Evolutionary conservation across 805 yeast species (phyloP).

Genomic region (Lipomyces spencermartinsiae): DNA sequence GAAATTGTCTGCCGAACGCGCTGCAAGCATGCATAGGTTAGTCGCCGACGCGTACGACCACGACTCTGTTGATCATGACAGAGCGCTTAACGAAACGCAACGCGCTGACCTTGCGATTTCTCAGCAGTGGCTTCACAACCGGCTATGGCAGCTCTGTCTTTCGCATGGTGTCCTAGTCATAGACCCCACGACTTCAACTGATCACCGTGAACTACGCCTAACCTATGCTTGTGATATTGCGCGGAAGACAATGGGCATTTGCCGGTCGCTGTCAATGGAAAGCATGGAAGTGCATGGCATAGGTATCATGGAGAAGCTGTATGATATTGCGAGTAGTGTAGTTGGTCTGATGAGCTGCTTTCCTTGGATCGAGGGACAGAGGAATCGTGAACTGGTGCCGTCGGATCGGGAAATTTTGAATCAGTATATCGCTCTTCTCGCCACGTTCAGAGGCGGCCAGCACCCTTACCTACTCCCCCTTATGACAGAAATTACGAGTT

Average conservation of each 20-base stretch:
- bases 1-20: constrained; percentile 12
- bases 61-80: background rate
- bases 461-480: constrained; percentile 25
- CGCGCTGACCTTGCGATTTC: constrained; percentile 18
- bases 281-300: constrained; percentile 27
- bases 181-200: background rate
- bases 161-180: constrained; percentile 13
- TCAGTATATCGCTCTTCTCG: constrained; percentile 17
- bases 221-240: constrained; percentile 20
- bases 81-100: constrained; percentile 9
- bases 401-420: constrained; percentile 15
- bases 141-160: constrained; percentile 24
- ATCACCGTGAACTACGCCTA: constrained; percentile 8
- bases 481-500: constrained; percentile 10
- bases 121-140: constrained; percentile 26
- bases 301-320: constrained; percentile 28
- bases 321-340: constrained; percentile 20
- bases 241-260: constrained; percentile 9
- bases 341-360: constrained; percentile 5
- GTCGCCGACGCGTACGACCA: constrained; percentile 5
- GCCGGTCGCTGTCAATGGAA: constrained; percentile 13
- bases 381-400: background rate
- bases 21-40: constrained; percentile 2
- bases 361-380: constrained; percentile 6
- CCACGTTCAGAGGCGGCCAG: constrained; percentile 25